Evolutionary conservation across 164 flowering plant species (phyloP).

Genomic region (Chloranthus sessilifolius): DNA sequence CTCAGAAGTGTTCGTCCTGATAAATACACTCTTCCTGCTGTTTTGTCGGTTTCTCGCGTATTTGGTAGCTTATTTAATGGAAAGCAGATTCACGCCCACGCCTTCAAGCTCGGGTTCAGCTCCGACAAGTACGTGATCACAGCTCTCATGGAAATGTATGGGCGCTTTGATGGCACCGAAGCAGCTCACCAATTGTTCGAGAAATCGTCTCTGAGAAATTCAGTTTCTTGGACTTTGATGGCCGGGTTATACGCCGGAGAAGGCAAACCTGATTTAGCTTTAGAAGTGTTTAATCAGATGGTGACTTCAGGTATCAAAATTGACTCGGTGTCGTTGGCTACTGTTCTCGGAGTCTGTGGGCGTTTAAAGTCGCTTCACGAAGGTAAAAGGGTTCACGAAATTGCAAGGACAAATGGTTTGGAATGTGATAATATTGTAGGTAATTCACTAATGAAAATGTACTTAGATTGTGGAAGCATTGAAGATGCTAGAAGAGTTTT

Average conservation of each 20-base stretch:
- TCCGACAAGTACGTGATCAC: slow-evolving; percentile 36
- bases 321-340: slow-evolving; percentile 49
- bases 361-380: slow-evolving; percentile 32
- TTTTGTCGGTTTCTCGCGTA: slow-evolving; percentile 42
- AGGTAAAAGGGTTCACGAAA: slow-evolving; percentile 40
- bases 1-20: slow-evolving; percentile 46
- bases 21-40: slow-evolving; percentile 54
- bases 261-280: slow-evolving; percentile 33
- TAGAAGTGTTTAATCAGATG: slow-evolving; percentile 43
- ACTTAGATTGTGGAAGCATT: slow-evolving; percentile 45
- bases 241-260: slow-evolving; percentile 33
- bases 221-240: slow-evolving; percentile 55
- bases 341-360: slow-evolving; percentile 47
- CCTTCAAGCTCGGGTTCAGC: slow-evolving; percentile 42
- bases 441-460: slow-evolving; percentile 65
- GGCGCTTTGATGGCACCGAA: slow-evolving; percentile 33
- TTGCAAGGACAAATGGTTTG: slow-evolving; percentile 38
- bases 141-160: slow-evolving; percentile 53
- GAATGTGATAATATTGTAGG: slow-evolving; percentile 47
- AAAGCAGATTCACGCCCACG: slow-evolving; percentile 56
- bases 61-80: slow-evolving; percentile 29
- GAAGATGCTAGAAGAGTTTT: slow-evolving; percentile 45
- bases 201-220: slow-evolving; percentile 20
- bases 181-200: slow-evolving; percentile 34
- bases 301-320: slow-evolving; percentile 22